Percentiles rank a stretch among this genome's conserved stretches.
phyloP scores from a whole-genome alignment of 208 protist genomes.

The Dictyostelium gargantuum region DNA sequence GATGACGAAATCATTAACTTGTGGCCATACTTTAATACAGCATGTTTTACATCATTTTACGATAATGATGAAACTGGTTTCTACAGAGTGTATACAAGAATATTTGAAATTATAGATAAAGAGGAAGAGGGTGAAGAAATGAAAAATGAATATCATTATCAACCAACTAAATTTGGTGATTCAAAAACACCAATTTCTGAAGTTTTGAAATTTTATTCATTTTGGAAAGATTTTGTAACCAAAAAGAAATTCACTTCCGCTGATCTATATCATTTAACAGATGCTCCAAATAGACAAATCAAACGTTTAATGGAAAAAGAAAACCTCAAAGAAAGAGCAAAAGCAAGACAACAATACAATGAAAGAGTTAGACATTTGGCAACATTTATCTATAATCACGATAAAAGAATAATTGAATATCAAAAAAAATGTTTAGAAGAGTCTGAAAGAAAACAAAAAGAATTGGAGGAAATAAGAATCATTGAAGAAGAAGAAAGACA shows the following conservation, averaged over 20 bases:
- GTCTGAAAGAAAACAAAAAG: conserved; percentile 4
- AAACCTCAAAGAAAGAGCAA: conserved; percentile 76
- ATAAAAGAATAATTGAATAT: conserved; percentile 67
- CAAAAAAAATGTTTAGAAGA: conserved; percentile 23
- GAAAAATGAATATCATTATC: not conserved
- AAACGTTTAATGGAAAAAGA: conserved; percentile 83
- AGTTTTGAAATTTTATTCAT: conserved; percentile 72
- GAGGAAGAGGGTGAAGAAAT: conserved; percentile 59
- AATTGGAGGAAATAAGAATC: conserved; percentile 13
- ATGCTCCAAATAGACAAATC: conserved; percentile 69
- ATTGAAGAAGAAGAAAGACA: conserved; percentile 6
- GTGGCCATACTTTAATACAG: conserved; percentile 73
- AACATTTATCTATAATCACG: conserved; percentile 71
- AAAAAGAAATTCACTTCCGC: conserved; percentile 66
- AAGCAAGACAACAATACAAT: conserved; percentile 65
- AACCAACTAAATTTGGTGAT: conserved; percentile 67
- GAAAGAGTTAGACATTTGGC: conserved; percentile 75
- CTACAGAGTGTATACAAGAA: conserved; percentile 71
- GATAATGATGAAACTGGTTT: conserved; percentile 74
- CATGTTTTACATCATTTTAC: conserved; percentile 61
- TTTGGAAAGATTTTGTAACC: conserved; percentile 76
- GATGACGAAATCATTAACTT: conserved; percentile 70
- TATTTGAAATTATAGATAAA: conserved; percentile 77
- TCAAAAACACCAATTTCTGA: not conserved
- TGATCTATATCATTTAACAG: conserved; percentile 65